Evolutionary conservation across 805 yeast species (phyloP).

Genomic region (Scheffersomyces stipitis): DNA sequence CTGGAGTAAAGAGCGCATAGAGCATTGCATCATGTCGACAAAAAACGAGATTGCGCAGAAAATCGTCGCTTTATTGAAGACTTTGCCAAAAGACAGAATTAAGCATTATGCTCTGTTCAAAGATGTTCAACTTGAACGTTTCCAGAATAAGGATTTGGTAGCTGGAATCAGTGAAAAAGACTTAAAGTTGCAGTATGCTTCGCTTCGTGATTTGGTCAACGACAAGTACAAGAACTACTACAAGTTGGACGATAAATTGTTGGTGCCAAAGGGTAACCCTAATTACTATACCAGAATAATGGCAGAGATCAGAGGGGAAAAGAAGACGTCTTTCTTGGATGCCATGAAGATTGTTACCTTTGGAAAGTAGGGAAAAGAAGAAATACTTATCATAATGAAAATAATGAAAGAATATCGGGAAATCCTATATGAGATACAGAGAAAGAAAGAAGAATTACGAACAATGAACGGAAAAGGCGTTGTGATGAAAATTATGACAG

Average conservation of each 20-base stretch:
- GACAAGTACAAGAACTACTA: constrained; percentile 67
- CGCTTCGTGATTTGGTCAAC: constrained; percentile 55
- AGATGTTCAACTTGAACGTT: constrained; percentile 53
- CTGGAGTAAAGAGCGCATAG: no score
- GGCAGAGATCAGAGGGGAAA: constrained; percentile 69
- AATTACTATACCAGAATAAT: constrained; percentile 69
- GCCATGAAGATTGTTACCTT: constrained; percentile 75
- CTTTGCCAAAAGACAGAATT: constrained; percentile 67
- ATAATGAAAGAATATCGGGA: not conserved
- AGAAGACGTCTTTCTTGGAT: constrained; percentile 60
- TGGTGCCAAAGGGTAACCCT: constrained; percentile 84
- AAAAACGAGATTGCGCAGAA: constrained; percentile 53
- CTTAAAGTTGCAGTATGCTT: constrained; percentile 57
- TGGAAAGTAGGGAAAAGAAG: constrained; percentile 66
- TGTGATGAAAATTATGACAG: no score
- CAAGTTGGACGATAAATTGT: constrained; percentile 61
- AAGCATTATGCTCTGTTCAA: constrained; percentile 71
- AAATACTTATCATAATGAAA: not conserved
- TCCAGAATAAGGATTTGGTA: constrained; percentile 34
- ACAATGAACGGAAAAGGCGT: no score
- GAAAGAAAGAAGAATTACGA: no score
- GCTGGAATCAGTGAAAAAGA: constrained; percentile 46
- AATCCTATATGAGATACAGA: no score
- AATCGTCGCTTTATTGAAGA: constrained; percentile 57
- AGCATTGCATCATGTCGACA: constrained; percentile 8